These are phyloP conservation scores for Picea glauca DNA, from an alignment of 75 land plant species.

Conservation along the genomic window DNA sequence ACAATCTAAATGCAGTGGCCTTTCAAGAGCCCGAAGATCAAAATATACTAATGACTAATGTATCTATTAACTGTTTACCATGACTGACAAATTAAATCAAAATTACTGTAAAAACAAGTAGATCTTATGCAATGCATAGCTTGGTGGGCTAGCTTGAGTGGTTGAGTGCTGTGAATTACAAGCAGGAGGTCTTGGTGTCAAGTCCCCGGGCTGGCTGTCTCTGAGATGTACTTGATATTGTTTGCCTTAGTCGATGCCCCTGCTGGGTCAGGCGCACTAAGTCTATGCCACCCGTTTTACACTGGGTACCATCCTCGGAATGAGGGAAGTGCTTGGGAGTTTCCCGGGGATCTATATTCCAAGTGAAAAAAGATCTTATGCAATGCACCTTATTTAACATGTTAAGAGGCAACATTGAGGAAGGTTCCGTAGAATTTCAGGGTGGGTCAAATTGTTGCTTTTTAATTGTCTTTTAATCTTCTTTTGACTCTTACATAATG, in stretches of 20 bases:
- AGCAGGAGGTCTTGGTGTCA: no score
- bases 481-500: background rate
- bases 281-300: no score
- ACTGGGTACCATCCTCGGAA: no score
- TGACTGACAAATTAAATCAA: background rate
- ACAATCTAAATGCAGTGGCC: background rate
- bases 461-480: background rate
- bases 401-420: background rate
- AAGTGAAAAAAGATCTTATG: no score
- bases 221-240: no score
- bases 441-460: background rate
- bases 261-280: no score
- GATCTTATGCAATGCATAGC: background rate
- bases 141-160: no score
- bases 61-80: background rate
- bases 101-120: background rate
- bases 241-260: no score
- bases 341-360: no score
- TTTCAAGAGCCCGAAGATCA: background rate
- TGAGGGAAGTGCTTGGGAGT: no score
- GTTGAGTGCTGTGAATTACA: no score
- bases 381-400: background rate
- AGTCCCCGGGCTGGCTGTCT: no score
- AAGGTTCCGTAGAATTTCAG: background rate
- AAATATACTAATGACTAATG: background rate